Evolutionary conservation across 2,329 filamentous ascomycete genomes (phyloP).

Genomic region (Diplocarpon rosae): DNA sequence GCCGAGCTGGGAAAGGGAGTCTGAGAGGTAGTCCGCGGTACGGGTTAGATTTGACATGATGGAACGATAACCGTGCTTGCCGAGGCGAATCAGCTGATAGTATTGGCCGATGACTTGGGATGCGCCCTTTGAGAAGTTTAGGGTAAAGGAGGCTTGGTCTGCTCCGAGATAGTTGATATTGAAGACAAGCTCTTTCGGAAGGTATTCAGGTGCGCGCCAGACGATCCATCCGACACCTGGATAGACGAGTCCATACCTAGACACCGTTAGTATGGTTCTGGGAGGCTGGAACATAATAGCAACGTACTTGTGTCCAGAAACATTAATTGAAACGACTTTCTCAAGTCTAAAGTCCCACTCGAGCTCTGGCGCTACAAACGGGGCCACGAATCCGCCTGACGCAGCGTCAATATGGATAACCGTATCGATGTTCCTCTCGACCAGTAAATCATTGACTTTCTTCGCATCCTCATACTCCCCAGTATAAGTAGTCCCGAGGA

Average conservation of each 20-base stretch:
- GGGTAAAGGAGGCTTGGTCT: conserved; percentile 88
- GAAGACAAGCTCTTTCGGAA: conserved; percentile 85
- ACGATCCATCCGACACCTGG: conserved; percentile 91
- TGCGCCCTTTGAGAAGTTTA: conserved; percentile 95
- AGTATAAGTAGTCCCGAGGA: conserved; percentile 88
- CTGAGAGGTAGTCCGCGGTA: conserved; percentile 77
- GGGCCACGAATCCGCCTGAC: conserved; percentile 83
- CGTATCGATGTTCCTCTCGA: conserved; percentile 62
- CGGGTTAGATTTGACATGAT: conserved; percentile 93
- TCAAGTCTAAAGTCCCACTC: conserved; percentile 88
- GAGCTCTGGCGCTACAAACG: conserved; percentile 75
- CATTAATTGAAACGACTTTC: conserved; percentile 87
- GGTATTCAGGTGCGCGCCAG: conserved; percentile 72
- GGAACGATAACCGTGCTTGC: conserved; percentile 79
- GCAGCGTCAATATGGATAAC: conserved; percentile 93
- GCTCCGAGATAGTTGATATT: conserved; percentile 99
- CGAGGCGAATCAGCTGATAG: conserved; percentile 91
- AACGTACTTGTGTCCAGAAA: conserved; percentile 79
- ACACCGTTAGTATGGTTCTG: conserved; percentile 1
- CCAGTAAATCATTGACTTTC: conserved; percentile 76
- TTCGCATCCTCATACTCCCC: conserved; percentile 94
- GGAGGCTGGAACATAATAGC: background rate
- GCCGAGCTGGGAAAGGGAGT: conserved; percentile 59
- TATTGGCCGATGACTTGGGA: conserved; percentile 94
- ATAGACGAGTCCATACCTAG: conserved; percentile 58